phyloP scores from a whole-genome alignment of 1,139 yeast genomes.

The Magnusiomyces suaveolens region DNA sequence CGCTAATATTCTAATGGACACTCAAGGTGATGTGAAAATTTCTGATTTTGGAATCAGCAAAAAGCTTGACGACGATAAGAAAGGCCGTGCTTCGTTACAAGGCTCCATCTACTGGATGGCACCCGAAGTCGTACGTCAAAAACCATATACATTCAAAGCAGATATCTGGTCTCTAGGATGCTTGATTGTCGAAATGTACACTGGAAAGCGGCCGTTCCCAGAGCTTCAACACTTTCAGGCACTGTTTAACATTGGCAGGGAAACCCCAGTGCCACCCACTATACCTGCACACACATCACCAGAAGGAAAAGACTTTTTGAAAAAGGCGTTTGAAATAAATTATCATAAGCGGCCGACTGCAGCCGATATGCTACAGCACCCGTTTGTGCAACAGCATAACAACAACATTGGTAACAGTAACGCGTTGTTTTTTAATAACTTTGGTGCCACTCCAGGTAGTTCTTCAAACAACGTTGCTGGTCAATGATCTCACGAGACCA shows the following conservation, averaged over 20 bases:
- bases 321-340: conserved; percentile 63
- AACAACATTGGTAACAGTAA: neutral
- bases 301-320: conserved; percentile 59
- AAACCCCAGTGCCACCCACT: conserved; percentile 59
- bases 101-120: conserved; percentile 99
- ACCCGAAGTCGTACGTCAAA: conserved; percentile 90
- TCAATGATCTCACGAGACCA: too few relatives aligned
- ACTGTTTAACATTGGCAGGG: conserved; percentile 68
- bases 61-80: conserved; percentile 44
- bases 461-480: too few relatives aligned
- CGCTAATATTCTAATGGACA: conserved; percentile 82
- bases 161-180: conserved; percentile 97
- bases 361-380: conserved; percentile 52
- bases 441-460: too few relatives aligned
- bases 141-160: conserved; percentile 78
- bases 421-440: neutral
- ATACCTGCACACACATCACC: conserved; percentile 66
- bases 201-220: conserved; percentile 92
- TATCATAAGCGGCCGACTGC: conserved; percentile 68
- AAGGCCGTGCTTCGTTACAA: conserved; percentile 74
- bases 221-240: conserved; percentile 95
- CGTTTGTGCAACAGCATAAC: conserved; percentile 26
- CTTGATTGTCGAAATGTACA: conserved; percentile 83
- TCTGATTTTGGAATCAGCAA: conserved; percentile 93
- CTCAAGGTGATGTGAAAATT: conserved; percentile 82